Conservation (phyloP, 768 basidiomycete genomes). For the Pleurotus sapidus region DNA sequence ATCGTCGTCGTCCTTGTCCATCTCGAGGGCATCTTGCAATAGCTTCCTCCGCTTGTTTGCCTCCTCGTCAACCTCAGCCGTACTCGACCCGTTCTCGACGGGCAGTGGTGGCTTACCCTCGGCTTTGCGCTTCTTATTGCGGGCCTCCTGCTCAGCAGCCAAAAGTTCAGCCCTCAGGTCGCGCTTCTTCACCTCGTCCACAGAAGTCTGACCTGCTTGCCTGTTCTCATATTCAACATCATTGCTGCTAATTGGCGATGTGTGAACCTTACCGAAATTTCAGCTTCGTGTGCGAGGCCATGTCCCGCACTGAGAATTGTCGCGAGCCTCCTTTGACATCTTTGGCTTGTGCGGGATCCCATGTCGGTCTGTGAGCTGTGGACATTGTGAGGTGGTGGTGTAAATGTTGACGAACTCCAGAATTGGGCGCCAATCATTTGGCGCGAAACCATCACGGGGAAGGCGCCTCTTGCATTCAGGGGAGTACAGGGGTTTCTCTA, state of each 20-base stretch:
- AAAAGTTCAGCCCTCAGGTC: slow-evolving; percentile 85
- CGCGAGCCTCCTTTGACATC: slow-evolving; percentile 91
- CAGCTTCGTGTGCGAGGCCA: slow-evolving; percentile 95
- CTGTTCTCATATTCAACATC: slow-evolving; percentile 28
- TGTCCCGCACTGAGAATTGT: slow-evolving; percentile 90
- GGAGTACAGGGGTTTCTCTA: too few relatives aligned
- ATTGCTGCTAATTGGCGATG: slow-evolving; percentile 1
- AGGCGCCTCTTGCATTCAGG: too few relatives aligned
- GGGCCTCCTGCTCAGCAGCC: slow-evolving; percentile 82
- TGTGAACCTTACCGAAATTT: slow-evolving; percentile 78
- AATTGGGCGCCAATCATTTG: background rate
- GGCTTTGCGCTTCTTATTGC: slow-evolving; percentile 90
- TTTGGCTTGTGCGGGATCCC: slow-evolving; percentile 94
- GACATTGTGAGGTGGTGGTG: slow-evolving; percentile 50
- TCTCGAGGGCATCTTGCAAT: slow-evolving; percentile 78
- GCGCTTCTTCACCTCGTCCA: slow-evolving; percentile 68
- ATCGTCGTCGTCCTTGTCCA: slow-evolving; percentile 90
- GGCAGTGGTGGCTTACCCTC: slow-evolving; percentile 63
- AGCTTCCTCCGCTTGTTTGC: slow-evolving; percentile 82
- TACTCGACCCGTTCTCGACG: slow-evolving; percentile 26
- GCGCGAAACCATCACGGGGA: too few relatives aligned
- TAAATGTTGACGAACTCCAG: background rate
- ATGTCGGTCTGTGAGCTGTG: slow-evolving; percentile 92
- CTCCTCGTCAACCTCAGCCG: slow-evolving; percentile 48
- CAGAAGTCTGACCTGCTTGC: slow-evolving; percentile 88